Conservation (phyloP, 2,329 filamentous ascomycete species). For the Clonostachys sp. region DNA sequence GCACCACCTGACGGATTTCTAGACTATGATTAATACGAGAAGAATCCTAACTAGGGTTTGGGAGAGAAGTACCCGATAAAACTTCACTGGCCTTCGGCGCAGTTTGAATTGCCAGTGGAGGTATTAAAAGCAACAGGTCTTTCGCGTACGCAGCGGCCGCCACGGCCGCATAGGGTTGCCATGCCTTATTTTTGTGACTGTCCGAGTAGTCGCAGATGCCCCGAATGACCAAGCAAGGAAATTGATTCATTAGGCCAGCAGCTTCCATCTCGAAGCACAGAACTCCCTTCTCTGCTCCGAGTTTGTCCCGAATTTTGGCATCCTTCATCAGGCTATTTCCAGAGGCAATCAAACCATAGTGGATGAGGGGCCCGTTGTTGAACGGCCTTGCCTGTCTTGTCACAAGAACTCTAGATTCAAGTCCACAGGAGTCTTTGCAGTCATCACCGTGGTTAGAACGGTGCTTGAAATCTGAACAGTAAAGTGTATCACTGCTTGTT, state of each 20-base stretch:
- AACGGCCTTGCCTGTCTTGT: too few relatives aligned
- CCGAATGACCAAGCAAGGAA: slow-evolving; percentile 22
- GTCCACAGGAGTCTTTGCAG: too few relatives aligned
- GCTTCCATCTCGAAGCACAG: slow-evolving; percentile 9
- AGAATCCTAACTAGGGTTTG: not conserved
- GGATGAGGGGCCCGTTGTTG: slow-evolving; percentile 4
- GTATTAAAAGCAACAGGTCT: not conserved
- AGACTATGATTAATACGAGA: not conserved
- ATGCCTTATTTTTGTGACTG: slow-evolving; percentile 11
- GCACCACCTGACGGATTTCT: not conserved
- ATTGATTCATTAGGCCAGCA: slow-evolving; percentile 4
- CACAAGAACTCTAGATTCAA: too few relatives aligned
- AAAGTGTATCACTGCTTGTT: too few relatives aligned
- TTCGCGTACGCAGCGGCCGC: slow-evolving; percentile 16
- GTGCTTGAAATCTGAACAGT: too few relatives aligned
- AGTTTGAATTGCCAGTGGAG: not conserved
- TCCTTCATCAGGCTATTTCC: slow-evolving; percentile 9
- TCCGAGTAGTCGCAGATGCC: slow-evolving; percentile 29
- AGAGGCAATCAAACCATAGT: slow-evolving; percentile 6
- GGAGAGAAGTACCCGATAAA: not conserved
- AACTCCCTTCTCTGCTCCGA: slow-evolving; percentile 7
- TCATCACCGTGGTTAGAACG: too few relatives aligned
- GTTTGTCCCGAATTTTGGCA: slow-evolving; percentile 11
- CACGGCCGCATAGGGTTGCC: slow-evolving; percentile 7
- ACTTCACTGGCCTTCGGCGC: not conserved